Evolutionary conservation across 2,329 filamentous ascomycete genomes (phyloP).

Genomic region (Colletotrichum caudatum): DNA sequence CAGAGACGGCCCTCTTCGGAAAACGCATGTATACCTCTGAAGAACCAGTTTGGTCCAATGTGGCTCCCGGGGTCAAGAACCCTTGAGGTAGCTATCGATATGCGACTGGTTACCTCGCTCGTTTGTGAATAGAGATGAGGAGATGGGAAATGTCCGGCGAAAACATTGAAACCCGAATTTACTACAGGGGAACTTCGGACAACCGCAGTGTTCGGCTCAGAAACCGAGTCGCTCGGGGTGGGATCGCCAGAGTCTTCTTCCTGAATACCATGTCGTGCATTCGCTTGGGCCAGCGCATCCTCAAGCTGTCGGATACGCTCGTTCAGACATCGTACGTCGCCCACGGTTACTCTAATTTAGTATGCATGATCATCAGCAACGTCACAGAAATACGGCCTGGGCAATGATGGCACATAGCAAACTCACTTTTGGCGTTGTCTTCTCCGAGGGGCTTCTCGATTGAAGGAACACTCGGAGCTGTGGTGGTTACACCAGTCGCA

Average conservation of each 20-base stretch:
- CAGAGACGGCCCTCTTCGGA: constrained; percentile 20
- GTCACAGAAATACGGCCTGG: rapidly evolving
- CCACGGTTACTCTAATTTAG: not conserved
- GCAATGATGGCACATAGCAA: rapidly evolving
- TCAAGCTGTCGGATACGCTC: constrained; percentile 24
- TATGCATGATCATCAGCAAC: not conserved
- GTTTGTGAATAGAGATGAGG: not conserved
- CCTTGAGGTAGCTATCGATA: not conserved
- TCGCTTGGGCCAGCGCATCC: constrained; percentile 5
- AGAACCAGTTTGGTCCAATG: constrained; percentile 32
- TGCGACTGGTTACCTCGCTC: not conserved
- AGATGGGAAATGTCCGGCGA: not conserved
- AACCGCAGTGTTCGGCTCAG: not conserved
- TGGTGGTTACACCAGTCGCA: constrained; percentile 36
- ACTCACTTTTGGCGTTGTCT: constrained; percentile 4
- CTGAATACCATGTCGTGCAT: not conserved
- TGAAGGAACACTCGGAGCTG: constrained; percentile 16
- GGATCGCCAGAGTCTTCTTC: not conserved
- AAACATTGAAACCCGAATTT: not conserved
- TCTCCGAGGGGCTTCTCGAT: not conserved
- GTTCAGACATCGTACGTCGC: constrained; percentile 20
- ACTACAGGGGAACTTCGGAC: not conserved
- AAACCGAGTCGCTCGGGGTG: not conserved
- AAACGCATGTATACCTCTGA: constrained; percentile 24
- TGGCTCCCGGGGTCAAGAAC: not conserved